Base-by-base conservation (phyloP, 148 eudicot species). In the Silene latifolia region DNA sequence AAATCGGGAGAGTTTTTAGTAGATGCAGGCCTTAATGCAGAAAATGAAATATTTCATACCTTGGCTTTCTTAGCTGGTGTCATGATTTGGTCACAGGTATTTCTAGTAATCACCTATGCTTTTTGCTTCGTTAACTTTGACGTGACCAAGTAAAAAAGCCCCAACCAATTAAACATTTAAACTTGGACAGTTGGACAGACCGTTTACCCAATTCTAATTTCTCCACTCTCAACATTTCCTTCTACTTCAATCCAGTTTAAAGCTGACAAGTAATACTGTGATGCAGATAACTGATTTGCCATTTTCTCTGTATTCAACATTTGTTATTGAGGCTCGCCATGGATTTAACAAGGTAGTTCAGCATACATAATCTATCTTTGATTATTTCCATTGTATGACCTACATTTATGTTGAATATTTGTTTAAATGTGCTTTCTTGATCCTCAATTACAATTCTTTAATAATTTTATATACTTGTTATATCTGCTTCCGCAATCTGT, bases 51-150 rank as follows among this genome's bases (percentile, higher is more conserved):
- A 80, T 73, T 73, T 11, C 98, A 90, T 80, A 95, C 98, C n/a
- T 91, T 92, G 84, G 87, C 91, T 71, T 92, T 95, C 86, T 82
- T 92, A 79, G 99, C 89, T 69, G 97, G 92, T 81, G 92, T 95
- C 79, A 90, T 89, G 96, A 64, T 95, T 63, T 95, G 99, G 98
- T 95, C 99, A 67, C 99, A 95, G 97, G 98, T 95, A 84, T 65
- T 72, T n/a, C 39, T 18, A 39, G 29, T 46, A 63, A 29, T 60
- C 32, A 21, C 70, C 68, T 59, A 8, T 15, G 15, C 23, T 24
- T 35, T 67, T 24, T 70, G 25, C 35, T 47, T 48, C 58, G 1
- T 68, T 20, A 21, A 17, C 18, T 29, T 27, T 18, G 5, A 27
- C 29, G 13, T 8, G 14, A 51, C 56, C 56, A 51, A 51, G 56